Conservation (phyloP, 495 filamentous ascomycete genomes). For the Astrothelium subdiscretum region DNA sequence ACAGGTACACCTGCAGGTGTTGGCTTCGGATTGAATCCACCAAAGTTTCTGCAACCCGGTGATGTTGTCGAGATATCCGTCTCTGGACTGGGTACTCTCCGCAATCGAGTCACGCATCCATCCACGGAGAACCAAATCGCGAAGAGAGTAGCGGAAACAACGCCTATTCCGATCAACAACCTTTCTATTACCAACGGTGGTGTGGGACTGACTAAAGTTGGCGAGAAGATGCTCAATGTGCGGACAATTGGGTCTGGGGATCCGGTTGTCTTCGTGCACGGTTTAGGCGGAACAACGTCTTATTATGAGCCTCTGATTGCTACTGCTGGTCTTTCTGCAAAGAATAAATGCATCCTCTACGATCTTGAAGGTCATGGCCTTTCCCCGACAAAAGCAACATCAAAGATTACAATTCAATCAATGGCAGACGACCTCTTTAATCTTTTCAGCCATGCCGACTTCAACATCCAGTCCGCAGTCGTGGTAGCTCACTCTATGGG, state of each 20-base stretch:
- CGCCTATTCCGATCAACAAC: conserved; percentile 22
- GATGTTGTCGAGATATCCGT: conserved; percentile 33
- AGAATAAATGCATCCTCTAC: conserved; percentile 19
- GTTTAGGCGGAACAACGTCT: conserved; percentile 34
- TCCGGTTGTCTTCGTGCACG: conserved; percentile 39
- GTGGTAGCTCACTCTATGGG: conserved; percentile 38
- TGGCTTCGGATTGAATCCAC: conserved; percentile 38
- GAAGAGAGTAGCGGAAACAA: conserved; percentile 12
- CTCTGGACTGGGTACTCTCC: conserved; percentile 35
- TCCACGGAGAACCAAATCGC: conserved; percentile 20
- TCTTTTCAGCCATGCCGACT: conserved; percentile 21
- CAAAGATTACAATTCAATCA: conserved; percentile 29
- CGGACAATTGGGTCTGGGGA: conserved; percentile 19
- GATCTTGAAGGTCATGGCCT: conserved; percentile 47
- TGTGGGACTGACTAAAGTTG: conserved; percentile 29
- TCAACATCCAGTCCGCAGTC: conserved; percentile 15
- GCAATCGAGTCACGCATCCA: conserved; percentile 30
- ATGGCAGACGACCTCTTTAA: conserved; percentile 34
- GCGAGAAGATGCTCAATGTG: conserved; percentile 34
- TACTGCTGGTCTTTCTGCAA: conserved; percentile 10
- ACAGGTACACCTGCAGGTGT: conserved; percentile 43
- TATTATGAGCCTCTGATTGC: conserved; percentile 35
- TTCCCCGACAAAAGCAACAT: conserved; percentile 34
- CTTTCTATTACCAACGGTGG: conserved; percentile 20
- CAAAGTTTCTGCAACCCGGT: conserved; percentile 35